Conservation (phyloP, 345 rosid species). For the Bruguiera sexangula region DNA sequence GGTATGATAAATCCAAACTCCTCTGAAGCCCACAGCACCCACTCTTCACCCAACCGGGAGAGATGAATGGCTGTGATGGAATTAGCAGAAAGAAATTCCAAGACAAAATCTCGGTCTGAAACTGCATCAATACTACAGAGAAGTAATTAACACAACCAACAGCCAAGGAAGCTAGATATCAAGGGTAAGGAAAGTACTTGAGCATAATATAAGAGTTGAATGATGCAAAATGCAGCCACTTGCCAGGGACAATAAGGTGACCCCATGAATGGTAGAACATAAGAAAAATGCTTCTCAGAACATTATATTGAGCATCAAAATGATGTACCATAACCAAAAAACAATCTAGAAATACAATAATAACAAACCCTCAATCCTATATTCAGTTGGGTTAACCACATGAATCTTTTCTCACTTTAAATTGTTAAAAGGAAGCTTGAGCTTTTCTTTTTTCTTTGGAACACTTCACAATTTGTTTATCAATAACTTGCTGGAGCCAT, state of each 20-base stretch:
- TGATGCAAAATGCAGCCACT: not conserved
- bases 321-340: not conserved
- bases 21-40: slow-evolving; percentile 99
- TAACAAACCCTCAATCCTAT: too few species aligned
- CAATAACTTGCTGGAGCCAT: too few species aligned
- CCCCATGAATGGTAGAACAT: not conserved
- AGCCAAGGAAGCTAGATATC: not conserved
- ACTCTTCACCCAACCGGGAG: slow-evolving; percentile 94
- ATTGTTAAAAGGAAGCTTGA: not conserved
- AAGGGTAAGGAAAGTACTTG: not conserved
- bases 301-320: not conserved
- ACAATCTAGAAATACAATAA: not conserved
- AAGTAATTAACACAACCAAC: slow-evolving; percentile 17
- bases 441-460: not conserved
- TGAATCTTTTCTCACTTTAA: not conserved
- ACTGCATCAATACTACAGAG: slow-evolving; percentile 82
- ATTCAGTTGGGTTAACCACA: too few species aligned
- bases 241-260: not conserved
- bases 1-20: slow-evolving; percentile 90
- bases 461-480: too few species aligned
- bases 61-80: slow-evolving; percentile 79
- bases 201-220: not conserved
- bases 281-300: not conserved
- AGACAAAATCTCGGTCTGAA: slow-evolving; percentile 82
- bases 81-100: slow-evolving; percentile 78